phyloP scores from a whole-genome alignment of 2,329 filamentous ascomycete species.

The Diaporthe aspalathi region DNA sequence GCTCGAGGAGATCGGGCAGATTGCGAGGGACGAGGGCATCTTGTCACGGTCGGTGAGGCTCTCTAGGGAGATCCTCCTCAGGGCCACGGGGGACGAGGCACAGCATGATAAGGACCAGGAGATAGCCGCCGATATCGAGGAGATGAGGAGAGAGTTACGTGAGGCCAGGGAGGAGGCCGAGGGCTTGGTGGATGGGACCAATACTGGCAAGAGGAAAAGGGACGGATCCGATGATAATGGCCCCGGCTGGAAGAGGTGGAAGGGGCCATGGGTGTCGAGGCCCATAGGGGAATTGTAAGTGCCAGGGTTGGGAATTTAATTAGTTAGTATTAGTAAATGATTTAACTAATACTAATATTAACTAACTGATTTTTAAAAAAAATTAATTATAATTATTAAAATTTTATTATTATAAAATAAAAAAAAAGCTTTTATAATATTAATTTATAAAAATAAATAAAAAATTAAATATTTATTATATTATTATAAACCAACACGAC shows the following conservation, averaged over 20 bases:
- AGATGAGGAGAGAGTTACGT: conserved; percentile 24
- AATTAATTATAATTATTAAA: no score
- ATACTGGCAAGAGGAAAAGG: conserved; percentile 33
- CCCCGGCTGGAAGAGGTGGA: conserved; percentile 61
- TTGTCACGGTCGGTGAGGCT: conserved; percentile 46
- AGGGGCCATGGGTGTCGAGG: conserved; percentile 66
- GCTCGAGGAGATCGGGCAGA: conserved; percentile 46
- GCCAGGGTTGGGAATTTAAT: no score
- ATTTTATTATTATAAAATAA: no score
- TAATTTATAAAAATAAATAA: no score
- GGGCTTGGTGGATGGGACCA: background rate
- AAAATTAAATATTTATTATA: no score
- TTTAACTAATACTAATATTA: no score
- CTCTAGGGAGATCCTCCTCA: conserved; percentile 42
- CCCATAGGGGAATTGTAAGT: no score
- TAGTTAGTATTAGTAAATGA: no score
- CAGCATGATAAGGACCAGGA: conserved; percentile 15
- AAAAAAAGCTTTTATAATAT: no score
- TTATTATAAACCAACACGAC: no score
- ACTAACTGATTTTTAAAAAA: no score
- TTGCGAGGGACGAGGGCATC: conserved; percentile 44
- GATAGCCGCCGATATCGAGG: conserved; percentile 26
- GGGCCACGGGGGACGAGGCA: conserved; percentile 43
- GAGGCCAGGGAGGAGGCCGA: conserved; percentile 20
- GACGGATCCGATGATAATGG: conserved; percentile 39